A percentile compares a stretch with the other conserved stretches of the same genome.
Conservation (phyloP, 179 eudicot species). For the Nepenthes alata region DNA sequence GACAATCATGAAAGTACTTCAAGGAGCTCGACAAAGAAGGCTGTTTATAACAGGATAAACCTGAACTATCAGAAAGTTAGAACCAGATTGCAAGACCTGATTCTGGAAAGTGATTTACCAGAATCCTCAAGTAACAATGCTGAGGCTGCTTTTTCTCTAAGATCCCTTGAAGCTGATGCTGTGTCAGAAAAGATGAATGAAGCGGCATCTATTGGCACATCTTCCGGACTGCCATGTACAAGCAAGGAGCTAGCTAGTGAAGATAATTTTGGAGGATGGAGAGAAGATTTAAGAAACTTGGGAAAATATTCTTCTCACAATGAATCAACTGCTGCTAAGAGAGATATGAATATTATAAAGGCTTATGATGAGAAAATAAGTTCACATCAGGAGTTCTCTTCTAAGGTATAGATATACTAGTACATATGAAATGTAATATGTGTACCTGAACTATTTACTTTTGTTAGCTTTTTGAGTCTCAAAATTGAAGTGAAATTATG, state of each 20-base stretch:
- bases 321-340: conserved; percentile 10
- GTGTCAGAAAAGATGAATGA: not conserved
- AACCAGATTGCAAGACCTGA: conserved; percentile 13
- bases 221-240: not conserved
- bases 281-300: conserved; percentile 1
- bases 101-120: conserved; percentile 3
- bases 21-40: conserved; percentile 6
- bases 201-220: not conserved
- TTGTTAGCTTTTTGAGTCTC: no score
- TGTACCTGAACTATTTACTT: no score
- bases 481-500: no score
- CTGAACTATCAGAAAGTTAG: conserved; percentile 8
- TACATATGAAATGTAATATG: no score
- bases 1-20: conserved; percentile 6
- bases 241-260: not conserved
- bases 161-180: conserved; percentile 1
- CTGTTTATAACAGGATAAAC: conserved; percentile 4
- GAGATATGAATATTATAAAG: conserved; percentile 10
- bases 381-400: conserved; percentile 8
- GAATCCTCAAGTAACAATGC: conserved; percentile 8
- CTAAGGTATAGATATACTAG: no score
- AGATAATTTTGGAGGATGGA: conserved; percentile 8
- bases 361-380: conserved; percentile 2
- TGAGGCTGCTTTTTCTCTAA: not conserved
- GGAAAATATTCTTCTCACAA: conserved; percentile 2